Evolutionary conservation across 2,329 filamentous ascomycete species (phyloP).

Genomic region (Diaporthe velutina): DNA sequence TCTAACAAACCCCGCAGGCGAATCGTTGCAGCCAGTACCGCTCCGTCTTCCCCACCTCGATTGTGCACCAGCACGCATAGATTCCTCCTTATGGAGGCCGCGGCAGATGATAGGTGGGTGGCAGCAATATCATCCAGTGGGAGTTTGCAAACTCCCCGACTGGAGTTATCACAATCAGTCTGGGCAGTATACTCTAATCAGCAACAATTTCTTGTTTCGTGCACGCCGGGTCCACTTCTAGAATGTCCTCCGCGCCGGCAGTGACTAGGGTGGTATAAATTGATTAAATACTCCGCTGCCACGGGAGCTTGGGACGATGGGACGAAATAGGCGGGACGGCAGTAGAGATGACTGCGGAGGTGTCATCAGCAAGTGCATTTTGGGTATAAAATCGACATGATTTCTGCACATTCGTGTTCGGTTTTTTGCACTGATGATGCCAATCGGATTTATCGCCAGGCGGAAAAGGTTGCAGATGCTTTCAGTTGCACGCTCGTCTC

Average conservation of each 20-base stretch:
- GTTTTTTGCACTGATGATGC: not conserved
- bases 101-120: slow-evolving; percentile 3
- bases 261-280: slow-evolving; percentile 7
- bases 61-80: not conserved
- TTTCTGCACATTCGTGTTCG: not conserved
- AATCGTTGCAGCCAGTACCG: not conserved
- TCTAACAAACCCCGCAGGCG: not conserved
- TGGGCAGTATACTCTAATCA: not conserved
- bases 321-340: slow-evolving; percentile 1
- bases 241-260: slow-evolving; percentile 12
- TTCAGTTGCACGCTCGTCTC: not conserved
- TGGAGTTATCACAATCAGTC: not conserved
- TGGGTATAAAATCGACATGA: not conserved
- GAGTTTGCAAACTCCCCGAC: not conserved
- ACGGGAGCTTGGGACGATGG: not conserved
- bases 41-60: not conserved
- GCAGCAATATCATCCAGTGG: not conserved
- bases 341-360: not conserved
- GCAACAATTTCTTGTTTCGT: slow-evolving; percentile 18
- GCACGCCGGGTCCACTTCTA: not conserved
- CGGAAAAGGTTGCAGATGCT: not conserved
- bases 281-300: slow-evolving; percentile 25
- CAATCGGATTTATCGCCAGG: not conserved
- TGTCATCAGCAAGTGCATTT: not conserved
- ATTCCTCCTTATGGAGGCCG: no score